Base-by-base conservation (phyloP, 768 basidiomycete species). In the Lactifluus subvellereus region DNA sequence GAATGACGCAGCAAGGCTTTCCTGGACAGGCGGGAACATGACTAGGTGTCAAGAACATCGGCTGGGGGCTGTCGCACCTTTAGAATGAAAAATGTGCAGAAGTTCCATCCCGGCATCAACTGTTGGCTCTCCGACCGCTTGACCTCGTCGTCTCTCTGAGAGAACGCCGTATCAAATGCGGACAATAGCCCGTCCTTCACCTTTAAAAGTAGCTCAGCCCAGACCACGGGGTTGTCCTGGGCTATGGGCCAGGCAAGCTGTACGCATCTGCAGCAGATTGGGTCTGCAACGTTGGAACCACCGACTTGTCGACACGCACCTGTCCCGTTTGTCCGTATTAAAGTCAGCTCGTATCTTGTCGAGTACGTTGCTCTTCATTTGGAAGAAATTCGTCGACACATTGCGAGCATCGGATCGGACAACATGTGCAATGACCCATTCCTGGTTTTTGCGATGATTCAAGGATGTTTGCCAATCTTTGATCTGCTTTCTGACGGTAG, bases 41-140 rank as follows among this genome's bases (percentile, higher is more conserved):
- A 27, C 4, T 38, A 4, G 27, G 4, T 3, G 57, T 42, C 18
- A 52, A 22, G 18, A 35, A 57, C 53, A 14, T 59, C 55, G n/a
- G 30, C 22, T 9, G 35, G 13, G 11, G 30, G 30, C 11, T 27
- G n/a, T 56, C 78, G 60, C 59, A 93, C 96, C 85, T 98, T 99
- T 42, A 95, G 78, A 55, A 94, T 85, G 74, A 98, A 98, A 77
- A 95, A 98, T 0, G 90, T 94, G 72, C 94, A 95, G 72, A 97
- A 99, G 71, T 97, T 97, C 97, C 97, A 99, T 9, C 97, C 96
- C 1, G 94, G 93, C 84, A 94, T 90, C 69, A 88, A 82, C 59
- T 91, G 82, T 73, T 98, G 92, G 53, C 84, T 81, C 71, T 99
- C 96, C 0, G 91, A 92, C 42, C 92, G 84, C 69, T 82, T 87